A percentile compares a stretch with the other conserved stretches of the same genome.
These are phyloP conservation scores for Rhizophagus clarus DNA, from an alignment of 192 early-diverging fungal genomes.

Conservation along the genomic window DNA sequence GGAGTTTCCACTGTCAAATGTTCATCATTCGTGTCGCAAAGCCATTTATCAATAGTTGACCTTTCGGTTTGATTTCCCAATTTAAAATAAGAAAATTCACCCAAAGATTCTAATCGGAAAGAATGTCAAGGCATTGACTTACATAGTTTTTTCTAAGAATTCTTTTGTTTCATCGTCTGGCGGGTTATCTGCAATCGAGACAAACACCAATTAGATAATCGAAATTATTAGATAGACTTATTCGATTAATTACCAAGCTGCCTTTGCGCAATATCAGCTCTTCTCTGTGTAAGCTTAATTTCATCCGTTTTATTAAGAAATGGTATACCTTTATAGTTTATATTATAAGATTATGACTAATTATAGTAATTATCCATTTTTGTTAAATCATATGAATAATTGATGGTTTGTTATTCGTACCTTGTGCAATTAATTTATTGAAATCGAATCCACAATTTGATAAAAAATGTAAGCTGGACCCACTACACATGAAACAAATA, in stretches of 20 bases:
- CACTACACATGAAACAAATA: constrained; percentile 47
- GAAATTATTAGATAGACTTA: background rate
- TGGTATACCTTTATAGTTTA: constrained; percentile 22
- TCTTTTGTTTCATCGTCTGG: constrained; percentile 17
- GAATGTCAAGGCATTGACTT: background rate
- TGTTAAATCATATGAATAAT: background rate
- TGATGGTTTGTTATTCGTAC: constrained; percentile 35
- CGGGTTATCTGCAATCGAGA: constrained; percentile 8
- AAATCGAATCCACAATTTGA: constrained; percentile 82
- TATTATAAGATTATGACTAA: background rate
- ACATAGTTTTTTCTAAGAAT: constrained; percentile 21
- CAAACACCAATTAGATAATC: background rate
- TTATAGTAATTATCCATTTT: constrained; percentile 27
- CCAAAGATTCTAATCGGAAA: background rate
- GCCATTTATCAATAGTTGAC: constrained; percentile 45
- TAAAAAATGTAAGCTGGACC: constrained; percentile 74
- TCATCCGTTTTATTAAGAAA: constrained; percentile 26
- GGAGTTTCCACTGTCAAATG: constrained; percentile 46
- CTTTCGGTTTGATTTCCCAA: constrained; percentile 16
- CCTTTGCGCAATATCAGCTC: constrained; percentile 21
- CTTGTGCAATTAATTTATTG: constrained; percentile 81
- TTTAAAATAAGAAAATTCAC: background rate
- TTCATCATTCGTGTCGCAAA: constrained; percentile 35
- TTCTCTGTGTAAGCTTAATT: constrained; percentile 4
- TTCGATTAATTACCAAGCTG: constrained; percentile 20